A percentile compares a stretch with the other conserved stretches of the same genome.
These are phyloP conservation scores for Exserohilum turcica DNA, from an alignment of 2,329 filamentous ascomycete genomes.

Conservation along the genomic window DNA sequence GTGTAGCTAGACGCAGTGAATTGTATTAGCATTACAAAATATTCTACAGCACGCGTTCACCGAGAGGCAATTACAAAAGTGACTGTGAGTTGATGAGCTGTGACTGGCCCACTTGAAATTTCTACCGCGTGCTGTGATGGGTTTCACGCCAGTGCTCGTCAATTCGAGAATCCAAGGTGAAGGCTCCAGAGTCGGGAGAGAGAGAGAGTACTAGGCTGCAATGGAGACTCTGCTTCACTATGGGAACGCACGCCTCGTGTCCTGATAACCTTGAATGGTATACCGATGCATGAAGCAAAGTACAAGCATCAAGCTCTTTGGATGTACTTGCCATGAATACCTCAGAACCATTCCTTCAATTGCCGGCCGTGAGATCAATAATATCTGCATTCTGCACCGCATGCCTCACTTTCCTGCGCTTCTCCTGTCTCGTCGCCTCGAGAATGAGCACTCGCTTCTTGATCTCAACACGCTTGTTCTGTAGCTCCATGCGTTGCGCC, in stretches of 20 bases:
- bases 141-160: no score
- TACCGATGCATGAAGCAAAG: neutral
- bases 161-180: neutral
- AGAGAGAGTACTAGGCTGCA: neutral
- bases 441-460: neutral
- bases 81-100: neutral
- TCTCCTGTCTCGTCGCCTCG: neutral
- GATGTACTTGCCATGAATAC: neutral
- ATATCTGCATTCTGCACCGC: slow-evolving; percentile 1
- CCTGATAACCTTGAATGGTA: no score
- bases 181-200: neutral
- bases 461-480: neutral
- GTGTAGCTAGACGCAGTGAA: neutral
- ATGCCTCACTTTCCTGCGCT: slow-evolving; percentile 3
- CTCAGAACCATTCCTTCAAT: neutral
- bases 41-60: neutral
- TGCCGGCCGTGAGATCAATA: slow-evolving; percentile 11
- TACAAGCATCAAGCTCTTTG: neutral
- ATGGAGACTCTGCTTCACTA: no score
- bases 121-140: neutral
- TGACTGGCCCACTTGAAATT: neutral
- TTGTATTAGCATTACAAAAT: neutral
- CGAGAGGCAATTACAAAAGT: neutral
- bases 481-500: slow-evolving; percentile 2
- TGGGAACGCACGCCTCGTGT: no score